Evolutionary conservation across 2,329 filamentous ascomycete species (phyloP).

Genomic region (Grosmannia serpens): DNA sequence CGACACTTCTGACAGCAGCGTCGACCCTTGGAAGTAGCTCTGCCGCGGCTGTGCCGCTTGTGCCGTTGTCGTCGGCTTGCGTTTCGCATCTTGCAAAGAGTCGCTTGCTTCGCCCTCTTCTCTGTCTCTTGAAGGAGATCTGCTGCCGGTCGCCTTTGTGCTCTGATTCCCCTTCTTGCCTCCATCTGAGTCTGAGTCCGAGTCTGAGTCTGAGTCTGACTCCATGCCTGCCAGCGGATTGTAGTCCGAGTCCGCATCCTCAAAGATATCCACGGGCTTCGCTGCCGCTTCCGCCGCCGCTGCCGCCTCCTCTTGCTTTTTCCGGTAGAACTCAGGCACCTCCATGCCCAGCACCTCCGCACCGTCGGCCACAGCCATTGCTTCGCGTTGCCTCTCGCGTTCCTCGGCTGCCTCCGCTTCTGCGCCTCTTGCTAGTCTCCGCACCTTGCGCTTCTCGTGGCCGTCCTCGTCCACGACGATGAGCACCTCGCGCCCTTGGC

Average conservation of each 20-base stretch:
- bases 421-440: constrained; percentile 30
- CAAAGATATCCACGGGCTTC: constrained; percentile 53
- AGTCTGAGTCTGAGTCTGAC: constrained; percentile 25
- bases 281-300: constrained; percentile 36
- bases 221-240: constrained; percentile 51
- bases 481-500: constrained; percentile 49
- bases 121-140: not conserved
- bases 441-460: constrained; percentile 53
- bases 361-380: constrained; percentile 40
- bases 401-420: constrained; percentile 23
- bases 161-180: not conserved
- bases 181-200: constrained; percentile 7
- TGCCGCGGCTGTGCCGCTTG: constrained; percentile 35
- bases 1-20: constrained; percentile 41
- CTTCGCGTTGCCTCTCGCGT: constrained; percentile 23
- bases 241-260: constrained; percentile 54
- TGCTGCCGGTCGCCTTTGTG: constrained; percentile 5
- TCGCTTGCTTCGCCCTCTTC: constrained; percentile 9
- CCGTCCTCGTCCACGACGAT: constrained; percentile 57
- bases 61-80: constrained; percentile 2
- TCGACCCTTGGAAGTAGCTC: constrained; percentile 54
- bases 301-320: constrained; percentile 32
- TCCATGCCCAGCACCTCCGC: constrained; percentile 53
- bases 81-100: not conserved
- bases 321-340: constrained; percentile 46